Conservation (phyloP, 495 filamentous ascomycete genomes). For the Aspergillus hancockii region DNA sequence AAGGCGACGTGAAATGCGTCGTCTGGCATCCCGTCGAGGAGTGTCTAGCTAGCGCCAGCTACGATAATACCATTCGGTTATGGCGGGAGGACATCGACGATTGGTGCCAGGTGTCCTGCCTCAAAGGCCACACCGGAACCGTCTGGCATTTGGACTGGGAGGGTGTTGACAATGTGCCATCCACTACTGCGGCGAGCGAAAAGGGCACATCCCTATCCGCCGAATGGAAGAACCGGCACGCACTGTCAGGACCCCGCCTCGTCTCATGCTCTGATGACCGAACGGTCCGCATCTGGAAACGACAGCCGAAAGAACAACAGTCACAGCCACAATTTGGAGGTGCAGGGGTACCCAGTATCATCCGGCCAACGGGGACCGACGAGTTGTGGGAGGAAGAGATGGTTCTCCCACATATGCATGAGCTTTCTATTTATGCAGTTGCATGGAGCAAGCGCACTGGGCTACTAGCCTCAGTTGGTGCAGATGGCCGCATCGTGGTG, state of each 20-base stretch:
- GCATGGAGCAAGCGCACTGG: slow-evolving; percentile 77
- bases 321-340: slow-evolving; percentile 30
- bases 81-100: slow-evolving; percentile 92
- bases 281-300: slow-evolving; percentile 75
- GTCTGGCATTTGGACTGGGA: slow-evolving; percentile 93
- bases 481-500: slow-evolving; percentile 80
- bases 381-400: slow-evolving; percentile 81
- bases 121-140: slow-evolving; percentile 74
- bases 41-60: slow-evolving; percentile 80
- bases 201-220: slow-evolving; percentile 19
- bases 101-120: slow-evolving; percentile 84
- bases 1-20: slow-evolving; percentile 91
- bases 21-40: slow-evolving; percentile 85
- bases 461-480: slow-evolving; percentile 76
- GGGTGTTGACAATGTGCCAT: slow-evolving; percentile 29
- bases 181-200: slow-evolving; percentile 6
- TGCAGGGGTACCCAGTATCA: slow-evolving; percentile 72
- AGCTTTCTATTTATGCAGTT: slow-evolving; percentile 76
- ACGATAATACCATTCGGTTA: slow-evolving; percentile 86
- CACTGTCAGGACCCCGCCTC: slow-evolving; percentile 62
- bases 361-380: slow-evolving; percentile 65
- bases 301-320: slow-evolving; percentile 53
- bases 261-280: slow-evolving; percentile 77
- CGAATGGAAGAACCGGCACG: slow-evolving; percentile 42
- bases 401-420: slow-evolving; percentile 70